Base-by-base conservation (phyloP, 352 stramenopile genomes). In the Globisporangium echinulatum region DNA sequence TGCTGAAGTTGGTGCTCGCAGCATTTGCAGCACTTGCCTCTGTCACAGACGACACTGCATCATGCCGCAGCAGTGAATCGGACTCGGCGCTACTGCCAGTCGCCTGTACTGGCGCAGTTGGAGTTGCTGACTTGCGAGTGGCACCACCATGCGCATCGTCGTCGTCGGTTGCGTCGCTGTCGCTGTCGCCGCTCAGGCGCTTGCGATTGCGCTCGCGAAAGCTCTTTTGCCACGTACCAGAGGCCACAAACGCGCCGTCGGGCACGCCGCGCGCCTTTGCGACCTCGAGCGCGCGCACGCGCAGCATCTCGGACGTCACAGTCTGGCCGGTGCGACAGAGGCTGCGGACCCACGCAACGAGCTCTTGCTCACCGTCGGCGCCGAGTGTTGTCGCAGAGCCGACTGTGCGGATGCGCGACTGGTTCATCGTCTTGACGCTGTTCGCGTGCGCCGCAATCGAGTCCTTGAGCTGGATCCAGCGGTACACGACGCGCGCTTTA, bases 381-480 rank as follows among this genome's bases (percentile, higher is more conserved):
- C 57, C 57, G 19, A 62, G 57, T n/a, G 57, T 62, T 9, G 57
- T 62, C 14, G 57, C 57, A 1, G 57, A 56, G 15, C 57, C 57
- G n/a, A 47, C 25, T 33, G 33, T 15, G 15, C 57, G 57, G 13
- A 62, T 57, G 48, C 57, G 57, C 57, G 50, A 62, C 25, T 62
- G 57, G 39, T 56, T 39, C 49, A 52, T 62, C 25, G 57, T 62
- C 57, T 62, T 62, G 25, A 49, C 57, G 57, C 57, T 62, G 49
- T 52, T 57, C 10, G 57, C 57, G 43, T 62, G 50, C 57, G 14
- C n/a, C 39, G 49, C 49, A 43, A 62, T 62, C 5, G 49, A 7
- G 40, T 57, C 49, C 51, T 50, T 44, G 39, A 52, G 49, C 50
- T 62, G 49, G 19, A 62, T 48, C 57, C 57, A 62, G 49, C 57